A percentile compares a stretch with the other conserved stretches of the same genome.
Evolutionary conservation across 495 filamentous ascomycete genomes (phyloP).

Genomic region (Talaromyces liani): DNA sequence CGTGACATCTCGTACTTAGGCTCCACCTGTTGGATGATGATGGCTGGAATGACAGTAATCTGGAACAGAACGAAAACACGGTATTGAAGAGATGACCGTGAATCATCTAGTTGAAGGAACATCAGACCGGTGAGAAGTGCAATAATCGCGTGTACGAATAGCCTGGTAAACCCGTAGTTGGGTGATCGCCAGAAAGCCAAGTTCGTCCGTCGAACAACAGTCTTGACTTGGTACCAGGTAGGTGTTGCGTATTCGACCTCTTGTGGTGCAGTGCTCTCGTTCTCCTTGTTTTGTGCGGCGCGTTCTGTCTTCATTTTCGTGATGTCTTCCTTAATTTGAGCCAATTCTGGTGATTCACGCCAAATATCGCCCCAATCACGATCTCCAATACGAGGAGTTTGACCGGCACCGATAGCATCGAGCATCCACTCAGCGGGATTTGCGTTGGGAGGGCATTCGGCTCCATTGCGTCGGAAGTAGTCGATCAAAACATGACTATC

Average conservation of each 20-base stretch:
- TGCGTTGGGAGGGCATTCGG: slow-evolving; percentile 44
- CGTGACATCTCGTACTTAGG: slow-evolving; percentile 70
- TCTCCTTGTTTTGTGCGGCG: slow-evolving; percentile 29
- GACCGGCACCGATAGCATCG: slow-evolving; percentile 76
- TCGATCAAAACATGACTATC: slow-evolving; percentile 23
- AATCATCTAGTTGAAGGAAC: slow-evolving; percentile 62
- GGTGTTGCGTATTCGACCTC: slow-evolving; percentile 72
- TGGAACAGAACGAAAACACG: slow-evolving; percentile 81
- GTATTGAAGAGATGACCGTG: slow-evolving; percentile 63
- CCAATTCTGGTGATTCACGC: slow-evolving; percentile 62
- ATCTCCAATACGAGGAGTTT: slow-evolving; percentile 61
- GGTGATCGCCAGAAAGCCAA: slow-evolving; percentile 66
- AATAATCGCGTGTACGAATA: slow-evolving; percentile 70
- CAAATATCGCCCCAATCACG: slow-evolving; percentile 78
- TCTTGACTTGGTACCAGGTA: slow-evolving; percentile 59
- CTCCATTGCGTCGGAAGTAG: slow-evolving; percentile 48
- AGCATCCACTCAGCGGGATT: slow-evolving; percentile 87
- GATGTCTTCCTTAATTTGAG: slow-evolving; percentile 59
- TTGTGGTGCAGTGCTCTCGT: slow-evolving; percentile 16
- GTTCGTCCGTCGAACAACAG: slow-evolving; percentile 57
- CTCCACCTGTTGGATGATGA: slow-evolving; percentile 72
- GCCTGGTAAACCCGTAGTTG: slow-evolving; percentile 69
- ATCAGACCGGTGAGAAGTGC: slow-evolving; percentile 67
- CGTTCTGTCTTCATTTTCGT: slow-evolving; percentile 55
- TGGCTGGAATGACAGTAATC: slow-evolving; percentile 64